Evolutionary conservation across 1,139 yeast species (phyloP), one percentile per base, ranked within the genome.

Genomic region (Saccharomycopsis hybrid): DNA sequence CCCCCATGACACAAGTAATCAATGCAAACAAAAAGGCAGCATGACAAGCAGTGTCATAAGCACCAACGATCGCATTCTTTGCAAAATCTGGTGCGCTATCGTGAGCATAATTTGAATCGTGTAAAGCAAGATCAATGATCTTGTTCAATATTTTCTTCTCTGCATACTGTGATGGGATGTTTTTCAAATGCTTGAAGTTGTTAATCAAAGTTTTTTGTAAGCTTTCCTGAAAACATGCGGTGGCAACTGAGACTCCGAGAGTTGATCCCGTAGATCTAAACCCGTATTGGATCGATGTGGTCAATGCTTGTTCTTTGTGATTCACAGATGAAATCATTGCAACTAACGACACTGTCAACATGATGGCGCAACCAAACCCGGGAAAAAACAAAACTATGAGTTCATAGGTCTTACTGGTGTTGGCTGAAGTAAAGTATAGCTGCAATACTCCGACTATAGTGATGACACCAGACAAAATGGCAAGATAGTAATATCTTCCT

Each of bases 191-290:
- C 24, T 25, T 24, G 24, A 39, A 71, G 59, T 9, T 59, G 11
- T 11, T n/a, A 32, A 36, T 18, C 9, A 53, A 29, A 4, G 28
- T 18, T 3, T 31, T 35, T 5, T n/a, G n/a, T 24, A 52, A 41
- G 13, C 65, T 55, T 46, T 72, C 72, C 56, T 76, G 78, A 66
- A 84, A 83, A 31, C 82, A 70, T 1, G 89, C 82, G 4, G 84
- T 77, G 0, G 85, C 84, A 38, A 81, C 62, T 0, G 90, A 72
- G 3, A 84, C 86, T 25, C 90, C 90, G 46, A 82, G 63, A 0
- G 89, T 82, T 1, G 87, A 80, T 0, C 90, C 92, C 4, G 85
- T 78, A 2, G 89, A 80, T 58, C 90, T 70, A 66, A 82, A 83
- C 3, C 86, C 80, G 62, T 84, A 84, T 58, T 83, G 87, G 54